Base-by-base conservation (phyloP, 805 yeast genomes). In the Nakazawaea laoshanensis region DNA sequence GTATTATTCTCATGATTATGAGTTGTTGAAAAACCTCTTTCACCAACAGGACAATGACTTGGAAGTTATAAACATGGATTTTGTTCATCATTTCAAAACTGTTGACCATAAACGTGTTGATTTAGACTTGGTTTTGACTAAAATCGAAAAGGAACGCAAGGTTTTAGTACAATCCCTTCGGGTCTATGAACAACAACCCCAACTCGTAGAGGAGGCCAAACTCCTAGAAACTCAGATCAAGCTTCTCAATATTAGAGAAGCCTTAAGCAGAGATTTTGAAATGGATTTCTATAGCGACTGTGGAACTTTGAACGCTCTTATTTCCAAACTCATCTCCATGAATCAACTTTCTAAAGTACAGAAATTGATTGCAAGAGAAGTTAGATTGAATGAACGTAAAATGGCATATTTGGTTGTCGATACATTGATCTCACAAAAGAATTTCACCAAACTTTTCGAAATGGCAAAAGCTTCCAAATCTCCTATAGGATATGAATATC, bases 401-500 rank as follows among this genome's bases (percentile, higher is more conserved):
- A 65, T 65, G 39, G 70, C 77, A 52, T 68, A 69, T 53, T 52
- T 70, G 11, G 68, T 71, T 20, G 50, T 82, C 17, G 64, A 68
- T 11, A 61, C 63, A 1, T 58, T 70, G 20, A 60, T 74, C 1
- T 52, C 60, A 4, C 45, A 63, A 2, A 62, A 69, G 5, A 70
- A 71, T 27, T 78, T 74, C 57, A 75, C 70, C 13, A 73, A 69
- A 24, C 49, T 84, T 19, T 66, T 63, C 42, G 67, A 70, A 19
- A 67, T 75, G 45, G 69, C 77, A 0, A 61, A 57, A 3, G 48
- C 54, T 2, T 63, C 59, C 28, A 77, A 72, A 40, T 73, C 92
- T 0, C 81, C 84, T 0, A 81, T 86, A 26, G 87, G 89, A 0
- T 78, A 77, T 38, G 66, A 64, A 39, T 76, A 80, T 1, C 76